These are phyloP conservation scores for Coemansia sp. DNA, from an alignment of 192 early-diverging fungal species.

Conservation along the genomic window DNA sequence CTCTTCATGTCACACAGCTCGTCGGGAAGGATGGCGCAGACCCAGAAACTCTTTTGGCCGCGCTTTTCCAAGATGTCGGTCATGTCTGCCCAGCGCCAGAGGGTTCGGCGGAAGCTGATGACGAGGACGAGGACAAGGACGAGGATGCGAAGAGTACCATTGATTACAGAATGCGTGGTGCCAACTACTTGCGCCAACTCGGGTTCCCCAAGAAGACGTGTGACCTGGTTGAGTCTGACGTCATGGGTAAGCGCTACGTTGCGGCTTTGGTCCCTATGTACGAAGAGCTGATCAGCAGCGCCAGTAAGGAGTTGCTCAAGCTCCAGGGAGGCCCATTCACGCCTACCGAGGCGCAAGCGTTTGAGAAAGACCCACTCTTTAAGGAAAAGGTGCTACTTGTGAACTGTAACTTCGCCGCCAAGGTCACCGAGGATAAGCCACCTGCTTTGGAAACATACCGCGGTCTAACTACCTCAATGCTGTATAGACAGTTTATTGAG, in stretches of 20 bases:
- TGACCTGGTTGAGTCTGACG: slow-evolving; percentile 57
- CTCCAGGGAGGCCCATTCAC: slow-evolving; percentile 62
- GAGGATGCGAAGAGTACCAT: too few species aligned
- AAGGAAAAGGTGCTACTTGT: slow-evolving; percentile 59
- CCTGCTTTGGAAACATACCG: slow-evolving; percentile 57
- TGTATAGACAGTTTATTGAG: too few species aligned
- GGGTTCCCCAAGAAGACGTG: slow-evolving; percentile 61
- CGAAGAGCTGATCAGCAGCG: slow-evolving; percentile 36
- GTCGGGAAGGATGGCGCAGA: slow-evolving; percentile 51
- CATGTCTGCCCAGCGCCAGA: too few species aligned
- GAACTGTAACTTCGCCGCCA: slow-evolving; percentile 61
- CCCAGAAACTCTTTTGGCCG: slow-evolving; percentile 58
- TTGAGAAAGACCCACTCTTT: slow-evolving; percentile 59
- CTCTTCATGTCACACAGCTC: slow-evolving; percentile 56
- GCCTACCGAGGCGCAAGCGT: slow-evolving; percentile 44
- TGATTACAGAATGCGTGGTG: too few species aligned
- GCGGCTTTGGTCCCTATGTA: slow-evolving; percentile 53
- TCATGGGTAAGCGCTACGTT: slow-evolving; percentile 60
- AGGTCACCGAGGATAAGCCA: slow-evolving; percentile 7
- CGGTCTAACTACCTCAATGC: slow-evolving; percentile 19
- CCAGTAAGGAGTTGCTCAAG: slow-evolving; percentile 60
- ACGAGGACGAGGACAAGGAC: too few species aligned
- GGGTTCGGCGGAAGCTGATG: too few species aligned
- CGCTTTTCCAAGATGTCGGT: slow-evolving; percentile 28
- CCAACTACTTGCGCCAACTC: slow-evolving; percentile 50